Evolutionary conservation across 2,329 filamentous ascomycete genomes (phyloP).

Genomic region (Ophiognomonia clavigignenti-juglandacearum): DNA sequence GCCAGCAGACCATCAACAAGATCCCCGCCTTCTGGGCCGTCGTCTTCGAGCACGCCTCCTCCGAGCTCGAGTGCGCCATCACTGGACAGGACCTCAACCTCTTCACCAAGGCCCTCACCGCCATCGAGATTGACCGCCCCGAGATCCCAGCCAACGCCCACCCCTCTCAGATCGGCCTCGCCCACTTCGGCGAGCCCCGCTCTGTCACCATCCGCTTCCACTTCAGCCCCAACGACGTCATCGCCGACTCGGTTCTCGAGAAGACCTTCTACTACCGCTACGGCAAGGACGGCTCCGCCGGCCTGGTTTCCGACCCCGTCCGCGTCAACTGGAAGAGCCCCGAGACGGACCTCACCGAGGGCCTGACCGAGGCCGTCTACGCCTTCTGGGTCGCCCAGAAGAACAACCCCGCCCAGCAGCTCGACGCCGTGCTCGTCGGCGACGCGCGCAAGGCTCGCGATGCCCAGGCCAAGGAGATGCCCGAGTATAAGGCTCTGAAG

Average conservation of each 20-base stretch:
- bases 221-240: slow-evolving; percentile 59
- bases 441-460: slow-evolving; percentile 16
- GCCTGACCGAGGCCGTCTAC: slow-evolving; percentile 56
- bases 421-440: slow-evolving; percentile 11
- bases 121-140: slow-evolving; percentile 43
- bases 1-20: slow-evolving; percentile 49
- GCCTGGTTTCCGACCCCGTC: slow-evolving; percentile 61
- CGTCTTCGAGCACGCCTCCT: slow-evolving; percentile 53
- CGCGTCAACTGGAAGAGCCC: slow-evolving; percentile 63
- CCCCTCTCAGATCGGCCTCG: slow-evolving; percentile 26
- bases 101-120: slow-evolving; percentile 50
- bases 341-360: slow-evolving; percentile 59
- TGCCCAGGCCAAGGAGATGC: slow-evolving; percentile 27
- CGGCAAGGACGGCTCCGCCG: slow-evolving; percentile 36
- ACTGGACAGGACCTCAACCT: slow-evolving; percentile 54
- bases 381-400: slow-evolving; percentile 53
- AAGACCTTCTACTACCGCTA: slow-evolving; percentile 66
- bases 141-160: slow-evolving; percentile 32
- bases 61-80: slow-evolving; percentile 61
- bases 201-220: slow-evolving; percentile 50
- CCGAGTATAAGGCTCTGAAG: slow-evolving; percentile 49
- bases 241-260: slow-evolving; percentile 53
- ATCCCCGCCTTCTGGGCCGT: slow-evolving; percentile 66
- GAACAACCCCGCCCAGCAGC: slow-evolving; percentile 25
- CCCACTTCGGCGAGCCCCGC: slow-evolving; percentile 52